Conservation (phyloP, 1,284 basidiomycete genomes). For the Cutaneotrichosporon sp. region DNA sequence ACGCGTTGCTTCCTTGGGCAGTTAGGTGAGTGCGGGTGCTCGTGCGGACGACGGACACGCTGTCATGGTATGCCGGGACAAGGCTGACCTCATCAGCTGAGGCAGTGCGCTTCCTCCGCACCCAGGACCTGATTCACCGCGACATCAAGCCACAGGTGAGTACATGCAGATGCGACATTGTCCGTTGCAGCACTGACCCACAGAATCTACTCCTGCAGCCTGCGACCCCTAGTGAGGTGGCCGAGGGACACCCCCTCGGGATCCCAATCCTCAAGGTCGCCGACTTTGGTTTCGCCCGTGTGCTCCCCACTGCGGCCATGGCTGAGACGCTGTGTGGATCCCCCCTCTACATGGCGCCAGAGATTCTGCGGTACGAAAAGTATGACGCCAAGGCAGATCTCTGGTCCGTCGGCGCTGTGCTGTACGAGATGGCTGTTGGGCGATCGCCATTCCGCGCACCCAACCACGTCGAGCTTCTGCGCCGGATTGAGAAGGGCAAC, state of each 20-base stretch:
- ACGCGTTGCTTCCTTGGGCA: constrained; percentile 92
- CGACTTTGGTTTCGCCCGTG: constrained; percentile 96
- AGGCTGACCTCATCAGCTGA: constrained; percentile 61
- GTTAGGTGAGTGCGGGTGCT: constrained; percentile 67
- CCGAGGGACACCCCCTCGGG: constrained; percentile 82
- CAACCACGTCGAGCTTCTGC: constrained; percentile 94
- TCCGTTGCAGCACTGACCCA: constrained; percentile 7
- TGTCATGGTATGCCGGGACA: not conserved
- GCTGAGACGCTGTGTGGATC: constrained; percentile 98
- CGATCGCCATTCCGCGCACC: constrained; percentile 91
- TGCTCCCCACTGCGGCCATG: constrained; percentile 86
- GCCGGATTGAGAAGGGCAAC: constrained; percentile 83
- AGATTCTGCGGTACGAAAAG: constrained; percentile 95
- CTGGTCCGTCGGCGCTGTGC: constrained; percentile 96
- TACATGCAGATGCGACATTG: constrained; percentile 1
- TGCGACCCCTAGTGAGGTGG: constrained; percentile 72
- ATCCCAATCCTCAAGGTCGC: constrained; percentile 95
- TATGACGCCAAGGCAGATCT: constrained; percentile 98
- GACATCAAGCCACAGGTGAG: constrained; percentile 94
- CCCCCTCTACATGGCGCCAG: constrained; percentile 98
- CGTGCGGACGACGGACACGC: not conserved
- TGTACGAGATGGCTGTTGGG: constrained; percentile 94
- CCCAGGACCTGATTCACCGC: constrained; percentile 88
- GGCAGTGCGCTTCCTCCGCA: constrained; percentile 88
- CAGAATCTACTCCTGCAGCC: constrained; percentile 89